Evolutionary conservation across 2,329 filamentous ascomycete genomes (phyloP).

Genomic region (Curvularia verruculosa): DNA sequence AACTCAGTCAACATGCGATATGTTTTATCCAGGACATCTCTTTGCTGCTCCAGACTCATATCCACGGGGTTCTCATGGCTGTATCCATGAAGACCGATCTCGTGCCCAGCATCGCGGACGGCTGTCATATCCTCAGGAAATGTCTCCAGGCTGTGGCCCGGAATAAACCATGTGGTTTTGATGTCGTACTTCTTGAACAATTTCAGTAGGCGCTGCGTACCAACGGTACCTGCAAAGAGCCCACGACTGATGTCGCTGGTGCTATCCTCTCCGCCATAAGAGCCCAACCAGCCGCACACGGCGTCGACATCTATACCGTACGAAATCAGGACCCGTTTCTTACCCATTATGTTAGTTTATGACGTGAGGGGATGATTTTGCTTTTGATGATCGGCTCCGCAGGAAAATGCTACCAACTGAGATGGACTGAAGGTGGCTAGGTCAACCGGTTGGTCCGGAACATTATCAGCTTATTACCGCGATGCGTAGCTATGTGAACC

Average conservation of each 20-base stretch:
- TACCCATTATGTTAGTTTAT: constrained; percentile 45
- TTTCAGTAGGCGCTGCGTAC: constrained; percentile 70
- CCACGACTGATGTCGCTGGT: constrained; percentile 74
- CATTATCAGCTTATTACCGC: constrained; percentile 10
- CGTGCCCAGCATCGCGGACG: constrained; percentile 66
- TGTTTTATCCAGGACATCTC: constrained; percentile 76
- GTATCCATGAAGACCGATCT: constrained; percentile 71
- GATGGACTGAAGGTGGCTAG: not conserved
- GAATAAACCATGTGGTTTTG: constrained; percentile 71
- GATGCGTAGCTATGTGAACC: constrained; percentile 3
- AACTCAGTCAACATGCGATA: constrained; percentile 74
- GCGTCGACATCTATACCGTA: constrained; percentile 78
- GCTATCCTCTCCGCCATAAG: constrained; percentile 74
- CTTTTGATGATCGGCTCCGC: not conserved
- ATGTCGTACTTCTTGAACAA: constrained; percentile 75
- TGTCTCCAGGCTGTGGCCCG: constrained; percentile 66
- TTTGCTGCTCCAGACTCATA: constrained; percentile 75
- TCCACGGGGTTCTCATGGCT: constrained; percentile 72
- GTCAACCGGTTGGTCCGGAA: constrained; percentile 1
- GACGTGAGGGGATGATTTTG: not conserved
- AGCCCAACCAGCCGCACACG: constrained; percentile 72
- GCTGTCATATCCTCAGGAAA: constrained; percentile 66
- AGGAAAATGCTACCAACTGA: not conserved
- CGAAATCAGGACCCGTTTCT: constrained; percentile 61
- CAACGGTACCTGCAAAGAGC: constrained; percentile 72